Conservation (phyloP, 495 filamentous ascomycete genomes). For the Friedmanniomyces endolithicus region DNA sequence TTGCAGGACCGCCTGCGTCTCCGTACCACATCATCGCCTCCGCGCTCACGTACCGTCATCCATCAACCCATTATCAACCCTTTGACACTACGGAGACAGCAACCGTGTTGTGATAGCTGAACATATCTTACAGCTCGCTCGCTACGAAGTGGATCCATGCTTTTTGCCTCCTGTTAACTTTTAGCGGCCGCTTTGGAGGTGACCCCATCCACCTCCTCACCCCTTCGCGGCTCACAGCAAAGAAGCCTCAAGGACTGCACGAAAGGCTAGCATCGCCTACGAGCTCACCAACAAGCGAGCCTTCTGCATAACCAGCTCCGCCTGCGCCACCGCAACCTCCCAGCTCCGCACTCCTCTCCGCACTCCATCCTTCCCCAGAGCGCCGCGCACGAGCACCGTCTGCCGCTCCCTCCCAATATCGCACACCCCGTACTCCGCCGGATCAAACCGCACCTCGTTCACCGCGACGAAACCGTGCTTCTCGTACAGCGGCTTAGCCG, state of each 20-base stretch:
- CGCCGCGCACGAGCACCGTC: constrained; percentile 16
- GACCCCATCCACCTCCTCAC: background rate
- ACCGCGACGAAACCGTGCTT: constrained; percentile 16
- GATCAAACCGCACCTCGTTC: constrained; percentile 15
- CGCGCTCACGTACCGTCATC: no score
- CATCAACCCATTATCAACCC: no score
- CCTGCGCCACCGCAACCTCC: constrained; percentile 6
- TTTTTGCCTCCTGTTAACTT: background rate
- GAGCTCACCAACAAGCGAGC: background rate
- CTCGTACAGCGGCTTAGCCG: constrained; percentile 21
- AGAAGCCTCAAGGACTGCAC: background rate
- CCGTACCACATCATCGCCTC: no score
- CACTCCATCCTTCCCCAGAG: constrained; percentile 3
- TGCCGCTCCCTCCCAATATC: constrained; percentile 12
- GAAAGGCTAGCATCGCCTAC: background rate
- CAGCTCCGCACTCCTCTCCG: background rate
- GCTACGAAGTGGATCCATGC: background rate
- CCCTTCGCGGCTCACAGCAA: background rate
- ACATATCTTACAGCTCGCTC: no score
- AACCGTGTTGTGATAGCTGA: no score
- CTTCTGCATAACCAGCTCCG: background rate
- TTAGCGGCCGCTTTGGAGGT: background rate
- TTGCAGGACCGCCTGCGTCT: no score
- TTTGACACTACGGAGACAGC: no score
- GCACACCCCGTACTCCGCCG: constrained; percentile 9